Conservation (phyloP, 1,284 basidiomycete genomes). For the Hypsizygus ulmarius region DNA sequence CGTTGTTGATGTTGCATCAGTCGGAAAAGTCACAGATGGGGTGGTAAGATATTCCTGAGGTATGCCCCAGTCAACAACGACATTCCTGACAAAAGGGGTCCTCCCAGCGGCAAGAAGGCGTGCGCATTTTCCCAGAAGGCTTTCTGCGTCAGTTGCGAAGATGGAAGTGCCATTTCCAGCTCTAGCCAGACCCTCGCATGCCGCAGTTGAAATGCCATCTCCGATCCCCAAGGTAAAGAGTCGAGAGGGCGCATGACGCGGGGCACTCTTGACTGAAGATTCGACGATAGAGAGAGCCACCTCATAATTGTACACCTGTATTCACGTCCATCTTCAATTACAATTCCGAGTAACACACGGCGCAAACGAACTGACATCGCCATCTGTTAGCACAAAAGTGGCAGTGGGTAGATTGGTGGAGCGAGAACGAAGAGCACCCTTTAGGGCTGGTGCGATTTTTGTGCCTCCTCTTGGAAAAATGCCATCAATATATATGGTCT, state of each 20-base stretch:
- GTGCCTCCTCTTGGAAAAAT: conserved; percentile 51
- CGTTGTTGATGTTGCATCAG: conserved; percentile 16
- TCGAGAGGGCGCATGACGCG: conserved; percentile 34
- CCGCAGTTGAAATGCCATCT: conserved; percentile 41
- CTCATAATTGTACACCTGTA: conserved; percentile 28
- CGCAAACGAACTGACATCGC: conserved; percentile 30
- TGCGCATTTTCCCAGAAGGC: conserved; percentile 47
- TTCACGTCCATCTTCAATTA: not conserved
- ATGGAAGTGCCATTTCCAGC: conserved; percentile 48
- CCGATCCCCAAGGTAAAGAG: conserved; percentile 61
- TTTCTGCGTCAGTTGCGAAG: conserved; percentile 42
- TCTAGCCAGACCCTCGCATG: conserved; percentile 49
- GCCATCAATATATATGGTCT: conserved; percentile 31
- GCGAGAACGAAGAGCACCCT: conserved; percentile 32
- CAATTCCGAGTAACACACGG: not conserved
- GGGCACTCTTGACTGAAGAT: conserved; percentile 26
- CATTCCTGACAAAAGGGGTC: conserved; percentile 40
- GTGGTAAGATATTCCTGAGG: conserved; percentile 22
- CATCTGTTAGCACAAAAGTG: conserved; percentile 56
- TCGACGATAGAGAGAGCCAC: conserved; percentile 27
- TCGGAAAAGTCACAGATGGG: conserved; percentile 26
- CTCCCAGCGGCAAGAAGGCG: conserved; percentile 48
- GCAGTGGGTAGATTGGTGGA: conserved; percentile 35
- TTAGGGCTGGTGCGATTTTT: conserved; percentile 41
- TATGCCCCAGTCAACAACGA: conserved; percentile 50